Conservation (phyloP, 2,329 filamentous ascomycete genomes). For the Neofusicoccum ribis region DNA sequence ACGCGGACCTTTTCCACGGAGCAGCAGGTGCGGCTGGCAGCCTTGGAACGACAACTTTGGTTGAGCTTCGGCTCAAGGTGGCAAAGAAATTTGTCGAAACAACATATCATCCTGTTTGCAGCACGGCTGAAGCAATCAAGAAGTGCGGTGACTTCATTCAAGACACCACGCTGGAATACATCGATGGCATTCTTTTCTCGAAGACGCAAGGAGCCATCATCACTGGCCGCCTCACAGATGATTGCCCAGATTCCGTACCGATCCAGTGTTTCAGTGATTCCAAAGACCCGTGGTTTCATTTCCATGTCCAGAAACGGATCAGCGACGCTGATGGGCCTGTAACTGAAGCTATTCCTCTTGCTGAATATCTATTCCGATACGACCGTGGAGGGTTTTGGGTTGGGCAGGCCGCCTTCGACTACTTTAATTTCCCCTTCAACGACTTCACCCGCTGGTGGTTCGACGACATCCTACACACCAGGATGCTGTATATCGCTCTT, state of each 20-base stretch:
- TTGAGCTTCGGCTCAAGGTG: constrained; percentile 46
- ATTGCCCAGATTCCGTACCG: not conserved
- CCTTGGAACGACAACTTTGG: constrained; percentile 62
- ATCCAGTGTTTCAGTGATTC: constrained; percentile 8
- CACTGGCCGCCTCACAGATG: constrained; percentile 43
- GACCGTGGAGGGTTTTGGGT: constrained; percentile 71
- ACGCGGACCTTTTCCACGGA: constrained; percentile 63
- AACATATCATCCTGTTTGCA: constrained; percentile 5
- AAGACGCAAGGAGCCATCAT: constrained; percentile 45
- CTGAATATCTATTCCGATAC: constrained; percentile 71
- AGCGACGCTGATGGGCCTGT: constrained; percentile 22
- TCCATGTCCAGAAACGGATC: constrained; percentile 36
- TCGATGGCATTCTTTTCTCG: constrained; percentile 54
- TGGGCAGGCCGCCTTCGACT: constrained; percentile 57
- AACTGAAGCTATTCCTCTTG: constrained; percentile 60
- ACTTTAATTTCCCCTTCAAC: constrained; percentile 66
- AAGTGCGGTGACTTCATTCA: too few species aligned
- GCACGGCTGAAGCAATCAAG: not conserved
- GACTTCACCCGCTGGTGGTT: constrained; percentile 61
- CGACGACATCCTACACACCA: constrained; percentile 63
- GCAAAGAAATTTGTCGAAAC: constrained; percentile 5
- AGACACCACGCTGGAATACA: constrained; percentile 37
- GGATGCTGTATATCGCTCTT: constrained; percentile 65
- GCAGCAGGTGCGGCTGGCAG: constrained; percentile 68
- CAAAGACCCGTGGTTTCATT: constrained; percentile 54